Base-by-base conservation (phyloP, 2,329 filamentous ascomycete species). In the Fusarium sp. region DNA sequence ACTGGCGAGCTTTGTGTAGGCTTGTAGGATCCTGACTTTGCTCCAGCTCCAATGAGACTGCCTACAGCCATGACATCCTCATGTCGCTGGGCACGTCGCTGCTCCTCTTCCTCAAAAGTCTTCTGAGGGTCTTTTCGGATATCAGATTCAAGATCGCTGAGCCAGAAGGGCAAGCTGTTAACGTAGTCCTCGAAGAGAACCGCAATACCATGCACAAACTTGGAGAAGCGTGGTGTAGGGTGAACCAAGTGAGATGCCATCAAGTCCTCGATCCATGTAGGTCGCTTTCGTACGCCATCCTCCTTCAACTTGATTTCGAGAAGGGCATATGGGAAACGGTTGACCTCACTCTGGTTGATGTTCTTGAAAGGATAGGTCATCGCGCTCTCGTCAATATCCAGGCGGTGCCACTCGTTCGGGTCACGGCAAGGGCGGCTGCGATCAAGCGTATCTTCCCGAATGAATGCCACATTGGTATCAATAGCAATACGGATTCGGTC, bases 151-250 rank as follows among this genome's bases (percentile, higher is more conserved):
- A 98, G 86, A 68, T 97, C 92, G 74, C 91, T 91, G 34, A 98
- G 87, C 96, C 96, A 99, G 83, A 98, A 98, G 16, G 96, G 96
- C 76, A 98, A 90, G 68, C 89, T 94, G 82, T 98, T 98, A 79
- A 99, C 94, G 76, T 97, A 89, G 80, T 99, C 93, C 75, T 98
- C 96, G 73, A 98, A 98, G 4, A 99, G 86, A 41, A 91, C 90
- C 10, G 95, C 94, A 7, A 97, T 90, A 66, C 96, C 96, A 75
- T 99, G 95, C 4, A 97, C 92, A 74, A 98, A 99, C 80, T 99
- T 99, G 75, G 94, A 98, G 82, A 99, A 99, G 53, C 92, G 89
- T 3, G 94, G 93, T 0, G 92, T 90, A 47, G 94, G 90, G 78
- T 97, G 94, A 68, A 99, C 92, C 7, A 99, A 87, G 79, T 99